Evolutionary conservation across 2,329 filamentous ascomycete species (phyloP), one percentile per base, ranked within the genome.

Genomic region (Ophiocordyceps polyrhachis-furcata): DNA sequence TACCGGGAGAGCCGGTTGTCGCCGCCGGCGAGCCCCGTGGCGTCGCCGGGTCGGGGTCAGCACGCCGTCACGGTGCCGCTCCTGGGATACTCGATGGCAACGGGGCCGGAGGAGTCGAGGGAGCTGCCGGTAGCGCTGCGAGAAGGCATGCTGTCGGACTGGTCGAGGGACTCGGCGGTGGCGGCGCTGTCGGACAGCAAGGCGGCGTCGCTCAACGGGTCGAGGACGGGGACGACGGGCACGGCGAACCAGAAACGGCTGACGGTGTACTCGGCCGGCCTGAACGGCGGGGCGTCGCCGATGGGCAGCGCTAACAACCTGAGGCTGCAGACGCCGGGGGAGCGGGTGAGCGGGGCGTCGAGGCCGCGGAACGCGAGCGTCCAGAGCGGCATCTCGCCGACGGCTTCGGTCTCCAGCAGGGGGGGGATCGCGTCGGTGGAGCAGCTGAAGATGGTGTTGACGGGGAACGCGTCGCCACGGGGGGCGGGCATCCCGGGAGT

Each of bases 101-200:
- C 61, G 2, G 48, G 57, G 2, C 48, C 58, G 44, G 58, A 66
- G 56, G 5, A 66, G 70, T 32, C 60, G 63, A n/a, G 29, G 20
- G 71, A 79, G 46, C 65, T 94, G 2, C 82, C 86, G 0, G 59
- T 66, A 15, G 69, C 67, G 25, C 74, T 86, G 52, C 77, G 73
- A 50, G 83, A 91, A 49, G 74, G 84, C 51, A 83, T 95, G 73
- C 65, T 86, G 46, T 68, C 74, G 19, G 75, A 83, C 42, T 95
- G 89, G 89, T 81, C 77, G 37, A 79, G 79, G 55, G 87, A 93
- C 20, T 63, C 68, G 14, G 83, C 82, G 29, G 65, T 91, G 44
- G 73, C 79, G 12, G 69, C 74, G 35, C 71, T 84, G 47, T 76
- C 83, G 45, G 74, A 70, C 43, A 79, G 79, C 53, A 83, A 80